A percentile compares a stretch with the other conserved stretches of the same genome.
Conservation (phyloP, 2,329 filamentous ascomycete species). For the Epichloe scottii region DNA sequence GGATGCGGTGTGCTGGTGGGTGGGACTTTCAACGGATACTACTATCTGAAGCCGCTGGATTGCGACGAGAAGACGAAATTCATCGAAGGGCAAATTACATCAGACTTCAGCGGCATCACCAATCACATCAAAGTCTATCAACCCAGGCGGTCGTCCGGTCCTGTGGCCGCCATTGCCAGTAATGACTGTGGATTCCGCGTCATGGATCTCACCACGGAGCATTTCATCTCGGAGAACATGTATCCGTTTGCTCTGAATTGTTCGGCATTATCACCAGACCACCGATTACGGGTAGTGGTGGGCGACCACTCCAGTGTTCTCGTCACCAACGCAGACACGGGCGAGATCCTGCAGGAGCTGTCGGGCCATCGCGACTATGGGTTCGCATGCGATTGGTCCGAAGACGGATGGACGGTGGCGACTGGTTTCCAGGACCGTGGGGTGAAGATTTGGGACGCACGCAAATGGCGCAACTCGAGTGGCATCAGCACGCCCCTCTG, state of each 20-base stretch:
- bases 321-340: conserved; percentile 57
- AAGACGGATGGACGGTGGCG: conserved; percentile 63
- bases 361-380: conserved; percentile 56
- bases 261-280: conserved; percentile 58
- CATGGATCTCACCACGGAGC: conserved; percentile 46
- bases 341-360: conserved; percentile 43
- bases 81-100: conserved; percentile 35
- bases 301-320: conserved; percentile 54
- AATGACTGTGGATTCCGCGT: conserved; percentile 49
- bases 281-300: conserved; percentile 58
- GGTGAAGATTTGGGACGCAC: conserved; percentile 65
- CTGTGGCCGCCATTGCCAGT: conserved; percentile 47
- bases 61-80: conserved; percentile 23
- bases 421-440: conserved; percentile 66
- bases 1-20: conserved; percentile 43
- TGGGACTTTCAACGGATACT: conserved; percentile 46
- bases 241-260: conserved; percentile 60
- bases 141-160: conserved; percentile 36
- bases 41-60: conserved; percentile 35
- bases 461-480: conserved; percentile 48
- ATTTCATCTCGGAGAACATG: conserved; percentile 36
- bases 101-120: conserved; percentile 42
- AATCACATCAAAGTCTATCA: conserved; percentile 50
- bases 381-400: conserved; percentile 70
- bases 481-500: conserved; percentile 35